Percentiles rank a stretch among this genome's conserved stretches.
These are phyloP conservation scores for Trypanosoma scelopori DNA, from an alignment of 208 protist species.

Conservation along the genomic window DNA sequence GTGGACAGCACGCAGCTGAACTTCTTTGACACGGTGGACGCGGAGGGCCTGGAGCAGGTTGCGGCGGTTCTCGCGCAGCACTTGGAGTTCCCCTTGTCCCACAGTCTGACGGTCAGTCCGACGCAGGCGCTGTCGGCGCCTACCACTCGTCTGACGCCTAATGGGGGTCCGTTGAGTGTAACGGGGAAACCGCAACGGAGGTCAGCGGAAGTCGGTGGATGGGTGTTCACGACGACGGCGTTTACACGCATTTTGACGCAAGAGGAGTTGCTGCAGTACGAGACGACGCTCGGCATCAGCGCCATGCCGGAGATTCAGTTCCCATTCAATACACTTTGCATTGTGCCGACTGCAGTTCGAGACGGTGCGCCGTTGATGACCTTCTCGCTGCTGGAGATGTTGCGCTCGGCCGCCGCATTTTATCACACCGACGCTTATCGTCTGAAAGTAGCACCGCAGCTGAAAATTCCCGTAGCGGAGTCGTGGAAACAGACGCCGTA, in stretches of 20 bases:
- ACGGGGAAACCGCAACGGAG: constrained; percentile 15
- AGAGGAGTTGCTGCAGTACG: constrained; percentile 46
- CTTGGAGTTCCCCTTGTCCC: constrained; percentile 66
- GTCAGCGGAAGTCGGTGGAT: constrained; percentile 37
- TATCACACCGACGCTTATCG: constrained; percentile 59
- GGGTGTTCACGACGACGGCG: constrained; percentile 54
- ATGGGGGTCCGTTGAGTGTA: not conserved
- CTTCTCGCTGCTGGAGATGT: constrained; percentile 49
- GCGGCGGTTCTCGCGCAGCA: constrained; percentile 53
- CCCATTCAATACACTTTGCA: constrained; percentile 59
- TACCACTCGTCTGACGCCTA: not conserved
- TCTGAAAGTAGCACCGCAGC: constrained; percentile 30
- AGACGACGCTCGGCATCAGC: constrained; percentile 42
- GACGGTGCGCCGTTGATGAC: constrained; percentile 32
- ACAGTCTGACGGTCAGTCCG: constrained; percentile 49
- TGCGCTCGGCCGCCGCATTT: constrained; percentile 53
- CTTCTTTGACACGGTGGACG: constrained; percentile 76
- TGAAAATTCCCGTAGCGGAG: constrained; percentile 61
- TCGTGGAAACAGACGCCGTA: constrained; percentile 55
- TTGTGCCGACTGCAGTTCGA: constrained; percentile 13
- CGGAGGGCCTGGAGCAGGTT: constrained; percentile 50
- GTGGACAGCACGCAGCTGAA: constrained; percentile 64
- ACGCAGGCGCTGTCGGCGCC: constrained; percentile 24
- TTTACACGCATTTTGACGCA: constrained; percentile 72
- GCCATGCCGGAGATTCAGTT: constrained; percentile 79